Evolutionary conservation across 2,329 filamentous ascomycete genomes (phyloP).

Genomic region (Furcasterigmium furcatum): DNA sequence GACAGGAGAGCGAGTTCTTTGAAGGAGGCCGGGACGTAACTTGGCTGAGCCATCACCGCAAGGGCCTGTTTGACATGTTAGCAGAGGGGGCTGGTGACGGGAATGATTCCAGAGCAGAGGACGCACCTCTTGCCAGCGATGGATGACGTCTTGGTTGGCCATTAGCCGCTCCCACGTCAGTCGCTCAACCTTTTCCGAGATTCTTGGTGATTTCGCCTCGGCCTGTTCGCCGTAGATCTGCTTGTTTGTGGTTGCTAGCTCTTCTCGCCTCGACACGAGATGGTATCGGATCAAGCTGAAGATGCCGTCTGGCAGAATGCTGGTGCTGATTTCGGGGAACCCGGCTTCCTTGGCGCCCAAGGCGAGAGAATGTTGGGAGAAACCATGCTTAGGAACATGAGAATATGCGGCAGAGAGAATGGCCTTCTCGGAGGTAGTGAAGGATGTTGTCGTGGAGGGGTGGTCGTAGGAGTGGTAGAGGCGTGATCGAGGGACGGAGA

Average conservation of each 20-base stretch:
- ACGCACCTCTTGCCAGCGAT: slow-evolving; percentile 81
- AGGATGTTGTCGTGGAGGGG: slow-evolving; percentile 54
- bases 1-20: slow-evolving; percentile 75
- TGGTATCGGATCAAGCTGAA: slow-evolving; percentile 83
- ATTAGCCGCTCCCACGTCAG: slow-evolving; percentile 75
- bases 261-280: slow-evolving; percentile 63
- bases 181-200: slow-evolving; percentile 63
- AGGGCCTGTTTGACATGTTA: slow-evolving; percentile 58
- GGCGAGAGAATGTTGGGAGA: slow-evolving; percentile 69
- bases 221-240: slow-evolving; percentile 34
- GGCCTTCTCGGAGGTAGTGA: slow-evolving; percentile 64
- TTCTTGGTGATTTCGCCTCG: slow-evolving; percentile 31
- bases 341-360: slow-evolving; percentile 80
- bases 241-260: slow-evolving; percentile 42
- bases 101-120: not conserved
- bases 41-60: slow-evolving; percentile 83
- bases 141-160: slow-evolving; percentile 69
- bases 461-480: slow-evolving; percentile 75
- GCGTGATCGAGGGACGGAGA: not conserved
- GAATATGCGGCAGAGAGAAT: slow-evolving; percentile 80
- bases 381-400: slow-evolving; percentile 80
- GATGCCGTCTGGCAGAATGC: slow-evolving; percentile 73
- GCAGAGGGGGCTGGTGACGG: not conserved
- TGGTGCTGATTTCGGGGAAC: slow-evolving; percentile 82
- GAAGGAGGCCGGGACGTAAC: slow-evolving; percentile 71